Base-by-base conservation (phyloP, 2,329 filamentous ascomycete species). In the Drechslerella coelobrocha region DNA sequence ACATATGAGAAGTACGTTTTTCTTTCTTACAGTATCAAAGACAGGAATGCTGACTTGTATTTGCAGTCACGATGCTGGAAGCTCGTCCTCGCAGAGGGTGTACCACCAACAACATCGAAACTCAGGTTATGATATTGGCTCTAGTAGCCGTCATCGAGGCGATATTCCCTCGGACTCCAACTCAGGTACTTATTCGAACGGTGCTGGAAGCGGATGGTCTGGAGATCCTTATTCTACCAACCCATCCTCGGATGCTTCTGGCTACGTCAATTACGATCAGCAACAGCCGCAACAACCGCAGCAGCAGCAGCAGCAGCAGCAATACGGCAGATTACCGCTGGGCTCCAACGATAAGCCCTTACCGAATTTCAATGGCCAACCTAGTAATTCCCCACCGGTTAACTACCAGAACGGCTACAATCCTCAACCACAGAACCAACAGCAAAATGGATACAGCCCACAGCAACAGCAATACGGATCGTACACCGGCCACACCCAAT, bases 171-270 rank as follows among this genome's bases (percentile, higher is more conserved):
- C 60, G 10, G 68, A 66, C 29, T 27, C 60, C 2, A 51, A 66
- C 23, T 66, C 61, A 31, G 63, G 63, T 10, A 61, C 43, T 10
- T 68, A 68, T 39, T 61, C 63, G 10, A 61, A 55, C 19, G 61
- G 61, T 34, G 66, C 31, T 19, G 66, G 59, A 50, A 65, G 68
- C 51, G 68, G 68, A 39, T 66, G 60, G 61, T 65, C 61, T 26
- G 56, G 61, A 24, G 68, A 72, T 27, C 61, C 68, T 24, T 61
- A 56, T 31, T 72, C 68, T 37, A 72, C 68, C 12, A 72, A 72
- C 19, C 68, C 68, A 6, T 72, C 68, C 6, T 72, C 68, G 26
- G 68, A 72, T 55, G 41, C 68, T 26, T 66, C 68, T 6, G 45
- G 39, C 9, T 72, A 60, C 14, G 53, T 21, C 34, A 55, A 55